Evolutionary conservation across 2,329 filamentous ascomycete species (phyloP), one percentile per base, ranked within the genome.

Genomic region (Myotisia sp.): DNA sequence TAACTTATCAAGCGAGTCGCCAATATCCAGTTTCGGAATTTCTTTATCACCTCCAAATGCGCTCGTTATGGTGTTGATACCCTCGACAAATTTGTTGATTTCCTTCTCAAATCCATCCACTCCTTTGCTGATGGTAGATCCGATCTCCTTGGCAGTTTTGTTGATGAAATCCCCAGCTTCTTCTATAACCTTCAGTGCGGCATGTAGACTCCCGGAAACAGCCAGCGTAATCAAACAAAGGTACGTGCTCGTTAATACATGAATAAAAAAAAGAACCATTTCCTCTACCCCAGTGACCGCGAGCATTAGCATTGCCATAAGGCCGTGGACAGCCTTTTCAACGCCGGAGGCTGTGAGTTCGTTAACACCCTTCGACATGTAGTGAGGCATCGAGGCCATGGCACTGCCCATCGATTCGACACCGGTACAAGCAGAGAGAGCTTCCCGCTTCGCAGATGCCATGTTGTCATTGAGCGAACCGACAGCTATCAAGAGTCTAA

Each of bases 381-480:
- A 95, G 58, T 94, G 80, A 37, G 90, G 90, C 85, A 95, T 93
- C 23, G 90, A 95, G 24, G 87, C 90, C 83, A 98, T 87, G 40
- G 84, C 72, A 54, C 85, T 94, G 42, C 87, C 90, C 46, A 92
- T 74, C 45, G 83, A 83, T 62, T 98, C 87, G 30, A 95, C 87
- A 54, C 81, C 80, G 38, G 77, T 84, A 58, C 90, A 98, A 43
- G 87, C 85, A 34, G 82, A 79, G 34, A 93, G 70, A 16, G 90
- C 87, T 64, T 93, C 76, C 37, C 64, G 58, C 55, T 84, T 79
- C 30, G 90, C 87, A 37, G 76, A 74, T 35, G 60, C 72, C 43
- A 95, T 71, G 52, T 86, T 76, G 46, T 74, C 67, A 52, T 85
- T 68, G 42, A 94, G 70, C 47, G 71, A 70, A 36, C 69, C 68